Base-by-base conservation (phyloP, 2,329 filamentous ascomycete species). In the Simplicillium sp. region DNA sequence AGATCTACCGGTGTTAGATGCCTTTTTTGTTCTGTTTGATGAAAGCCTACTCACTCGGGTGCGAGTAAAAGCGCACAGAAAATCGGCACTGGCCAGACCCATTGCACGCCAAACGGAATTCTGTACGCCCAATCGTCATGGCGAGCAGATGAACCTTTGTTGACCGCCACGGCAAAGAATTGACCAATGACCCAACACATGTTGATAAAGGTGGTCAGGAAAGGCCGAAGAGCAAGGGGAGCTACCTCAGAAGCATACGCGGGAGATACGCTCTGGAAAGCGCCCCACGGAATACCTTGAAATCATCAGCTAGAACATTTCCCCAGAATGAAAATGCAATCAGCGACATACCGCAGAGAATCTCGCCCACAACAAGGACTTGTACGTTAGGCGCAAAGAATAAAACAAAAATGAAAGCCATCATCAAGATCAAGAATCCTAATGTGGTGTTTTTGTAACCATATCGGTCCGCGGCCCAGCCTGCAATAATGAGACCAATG, bases 171-270 rank as follows among this genome's bases (percentile, higher is more conserved):
- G 1, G 65, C 64, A 36, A 73, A 61, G 46, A 77, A 64, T 45
- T 77, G 71, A 1, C 73, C 73, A 37, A 75, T 68, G 3, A 73
- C 69, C 68, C 71, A 77, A 47, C 72, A 76, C 54, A 76, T 64
- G 46, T 77, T 77, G 50, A 71, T 70, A 40, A 70, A 75, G 0
- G 68, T 71, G 0, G 71, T 75, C 3, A 77, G 60, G 35, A 73
- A 73, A 0, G 67, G 65, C 3, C 73, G 60, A 2, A 77, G 62
- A 2, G 65, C 65, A 36, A 63, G 54, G n/a, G 66, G 66, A 4
- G 65, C 61, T 11, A 71, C 62, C 45, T 77, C 73, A 6, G 73
- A 71, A 0, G 72, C 71, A 47, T 77, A 77, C 0, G 71, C 66
- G 0, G 70, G 66, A 1, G 66, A 67, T 1, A 75, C 60, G 2